Percentiles rank a stretch among this genome's conserved stretches.
These are phyloP conservation scores for Hortaea sp. DNA, from an alignment of 2,329 filamentous ascomycete genomes.

Conservation along the genomic window DNA sequence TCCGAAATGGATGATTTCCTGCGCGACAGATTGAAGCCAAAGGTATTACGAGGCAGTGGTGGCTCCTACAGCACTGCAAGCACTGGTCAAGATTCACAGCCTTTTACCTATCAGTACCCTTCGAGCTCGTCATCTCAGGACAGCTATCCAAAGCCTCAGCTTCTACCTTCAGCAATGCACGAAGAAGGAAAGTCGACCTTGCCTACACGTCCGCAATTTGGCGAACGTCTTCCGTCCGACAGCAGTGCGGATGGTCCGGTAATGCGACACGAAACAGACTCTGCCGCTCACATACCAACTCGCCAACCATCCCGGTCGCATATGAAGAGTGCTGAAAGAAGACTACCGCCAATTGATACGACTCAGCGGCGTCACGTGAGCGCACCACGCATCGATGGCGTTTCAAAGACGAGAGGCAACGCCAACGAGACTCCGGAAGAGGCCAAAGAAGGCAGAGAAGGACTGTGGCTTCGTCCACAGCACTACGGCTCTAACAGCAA, in stretches of 20 bases:
- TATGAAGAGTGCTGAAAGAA: slow-evolving; percentile 3
- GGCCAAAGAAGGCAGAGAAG: slow-evolving; percentile 25
- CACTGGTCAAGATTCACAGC: slow-evolving; percentile 8
- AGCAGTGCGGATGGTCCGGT: slow-evolving; percentile 15
- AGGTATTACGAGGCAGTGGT: slow-evolving; percentile 35
- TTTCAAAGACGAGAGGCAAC: slow-evolving; percentile 2
- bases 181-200: slow-evolving; percentile 5
- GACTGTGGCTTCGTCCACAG: slow-evolving; percentile 24
- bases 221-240: slow-evolving; percentile 10
- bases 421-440: slow-evolving; percentile 7
- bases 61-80: slow-evolving; percentile 22
- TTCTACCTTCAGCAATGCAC: slow-evolving; percentile 22
- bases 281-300: slow-evolving; percentile 7
- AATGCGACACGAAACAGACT: too few relatives aligned
- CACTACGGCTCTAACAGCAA: slow-evolving; percentile 10
- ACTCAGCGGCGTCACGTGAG: slow-evolving; percentile 1
- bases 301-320: slow-evolving; percentile 12
- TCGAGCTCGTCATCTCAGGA: slow-evolving; percentile 14
- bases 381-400: slow-evolving; percentile 4
- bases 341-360: slow-evolving; percentile 10
- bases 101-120: slow-evolving; percentile 5
- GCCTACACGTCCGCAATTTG: slow-evolving; percentile 6
- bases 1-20: slow-evolving; percentile 38
- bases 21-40: slow-evolving; percentile 34
- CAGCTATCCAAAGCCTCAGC: slow-evolving; percentile 12